Evolutionary conservation across 768 basidiomycete genomes (phyloP).

Genomic region (Artomyces pyxidatus): DNA sequence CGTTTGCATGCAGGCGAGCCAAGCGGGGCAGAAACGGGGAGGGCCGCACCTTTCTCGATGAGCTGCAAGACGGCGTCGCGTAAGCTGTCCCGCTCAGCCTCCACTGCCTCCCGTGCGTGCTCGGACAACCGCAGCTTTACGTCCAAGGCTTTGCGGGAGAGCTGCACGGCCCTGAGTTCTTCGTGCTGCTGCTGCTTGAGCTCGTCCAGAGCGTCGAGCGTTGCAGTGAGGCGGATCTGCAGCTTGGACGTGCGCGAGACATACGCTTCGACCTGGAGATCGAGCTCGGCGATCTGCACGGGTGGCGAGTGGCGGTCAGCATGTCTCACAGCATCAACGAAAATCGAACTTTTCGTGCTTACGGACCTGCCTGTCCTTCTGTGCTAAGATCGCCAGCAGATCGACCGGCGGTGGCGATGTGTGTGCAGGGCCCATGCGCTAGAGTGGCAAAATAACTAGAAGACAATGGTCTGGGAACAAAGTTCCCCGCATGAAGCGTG

Average conservation of each 20-base stretch:
- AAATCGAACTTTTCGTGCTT: too few species aligned
- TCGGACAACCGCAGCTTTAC: constrained; percentile 24
- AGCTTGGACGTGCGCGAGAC: constrained; percentile 33
- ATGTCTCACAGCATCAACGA: too few species aligned
- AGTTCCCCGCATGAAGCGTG: too few species aligned
- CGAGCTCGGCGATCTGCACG: constrained; percentile 20
- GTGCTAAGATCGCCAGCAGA: too few species aligned
- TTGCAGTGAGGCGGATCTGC: constrained; percentile 39
- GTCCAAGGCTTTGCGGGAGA: constrained; percentile 28
- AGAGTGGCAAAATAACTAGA: too few species aligned
- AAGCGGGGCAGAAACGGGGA: too few species aligned
- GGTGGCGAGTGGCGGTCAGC: too few species aligned
- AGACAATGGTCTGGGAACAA: too few species aligned
- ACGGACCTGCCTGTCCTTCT: too few species aligned
- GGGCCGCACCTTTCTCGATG: constrained; percentile 53
- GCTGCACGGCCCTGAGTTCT: constrained; percentile 30
- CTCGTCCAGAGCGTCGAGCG: constrained; percentile 42
- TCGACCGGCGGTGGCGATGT: too few species aligned
- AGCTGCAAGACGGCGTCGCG: constrained; percentile 44
- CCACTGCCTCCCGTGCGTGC: constrained; percentile 24
- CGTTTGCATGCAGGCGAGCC: background rate
- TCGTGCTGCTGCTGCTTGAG: constrained; percentile 29
- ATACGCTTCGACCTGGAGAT: constrained; percentile 28
- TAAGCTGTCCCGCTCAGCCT: constrained; percentile 45
- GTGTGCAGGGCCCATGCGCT: background rate